Conservation (phyloP, 2,329 filamentous ascomycete genomes). For the Huntiella abstrusa region DNA sequence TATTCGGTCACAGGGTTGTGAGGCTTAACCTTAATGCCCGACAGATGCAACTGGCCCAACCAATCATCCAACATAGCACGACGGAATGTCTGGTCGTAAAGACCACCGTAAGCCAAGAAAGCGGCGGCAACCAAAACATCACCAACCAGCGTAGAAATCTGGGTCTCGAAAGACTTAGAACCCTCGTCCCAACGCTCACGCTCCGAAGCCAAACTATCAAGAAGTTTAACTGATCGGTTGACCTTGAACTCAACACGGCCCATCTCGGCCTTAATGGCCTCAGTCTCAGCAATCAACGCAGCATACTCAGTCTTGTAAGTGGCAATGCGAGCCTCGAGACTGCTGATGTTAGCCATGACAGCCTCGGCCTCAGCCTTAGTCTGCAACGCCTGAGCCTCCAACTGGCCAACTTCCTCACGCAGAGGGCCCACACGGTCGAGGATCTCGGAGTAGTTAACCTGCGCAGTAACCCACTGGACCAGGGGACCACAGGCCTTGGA, state of each 20-base stretch:
- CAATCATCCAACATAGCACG: slow-evolving; percentile 97
- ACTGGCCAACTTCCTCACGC: slow-evolving; percentile 67
- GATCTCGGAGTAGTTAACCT: slow-evolving; percentile 96
- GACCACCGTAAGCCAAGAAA: slow-evolving; percentile 88
- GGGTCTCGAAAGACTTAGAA: slow-evolving; percentile 94
- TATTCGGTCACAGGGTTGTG: slow-evolving; percentile 94
- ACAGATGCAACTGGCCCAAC: slow-evolving; percentile 79
- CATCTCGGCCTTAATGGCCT: slow-evolving; percentile 97
- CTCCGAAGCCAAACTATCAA: slow-evolving; percentile 90
- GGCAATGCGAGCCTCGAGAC: slow-evolving; percentile 75
- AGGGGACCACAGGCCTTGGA: slow-evolving; percentile 93
- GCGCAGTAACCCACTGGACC: slow-evolving; percentile 90
- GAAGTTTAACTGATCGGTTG: slow-evolving; percentile 78
- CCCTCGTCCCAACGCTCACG: slow-evolving; percentile 87
- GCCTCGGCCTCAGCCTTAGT: slow-evolving; percentile 88
- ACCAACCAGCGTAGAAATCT: slow-evolving; percentile 89
- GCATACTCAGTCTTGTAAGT: slow-evolving; percentile 95
- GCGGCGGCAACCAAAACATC: slow-evolving; percentile 93
- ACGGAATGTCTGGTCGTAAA: slow-evolving; percentile 95
- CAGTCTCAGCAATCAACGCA: slow-evolving; percentile 85
- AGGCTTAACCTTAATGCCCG: slow-evolving; percentile 82
- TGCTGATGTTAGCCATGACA: slow-evolving; percentile 69
- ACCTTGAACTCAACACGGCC: slow-evolving; percentile 93
- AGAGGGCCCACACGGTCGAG: slow-evolving; percentile 83
- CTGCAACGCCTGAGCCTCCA: slow-evolving; percentile 75